phyloP scores from a whole-genome alignment of 2,329 filamentous ascomycete species.

The Sclerotinia sclerotiorum region DNA sequence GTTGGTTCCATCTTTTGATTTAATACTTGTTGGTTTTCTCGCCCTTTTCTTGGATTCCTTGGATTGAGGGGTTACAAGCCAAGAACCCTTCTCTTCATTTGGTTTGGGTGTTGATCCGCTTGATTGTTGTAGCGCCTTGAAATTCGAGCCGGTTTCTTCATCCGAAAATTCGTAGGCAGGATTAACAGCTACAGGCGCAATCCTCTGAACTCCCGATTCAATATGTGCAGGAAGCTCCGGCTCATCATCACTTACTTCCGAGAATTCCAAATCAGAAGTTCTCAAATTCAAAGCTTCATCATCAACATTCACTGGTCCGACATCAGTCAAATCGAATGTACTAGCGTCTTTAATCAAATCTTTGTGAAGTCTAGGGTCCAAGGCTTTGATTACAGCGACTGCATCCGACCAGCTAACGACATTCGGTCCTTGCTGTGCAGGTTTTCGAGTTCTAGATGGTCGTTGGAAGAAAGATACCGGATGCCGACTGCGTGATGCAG shows the following conservation, averaged over 20 bases:
- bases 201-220: neutral
- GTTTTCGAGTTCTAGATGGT: constrained; percentile 31
- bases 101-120: neutral
- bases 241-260: constrained; percentile 1
- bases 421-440: constrained; percentile 33
- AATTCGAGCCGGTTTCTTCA: constrained; percentile 14
- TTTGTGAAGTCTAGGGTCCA: constrained; percentile 37
- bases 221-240: constrained; percentile 8
- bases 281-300: neutral
- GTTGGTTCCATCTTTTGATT: neutral
- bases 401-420: constrained; percentile 39
- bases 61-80: neutral
- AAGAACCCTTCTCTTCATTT: constrained; percentile 4
- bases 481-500: neutral
- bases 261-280: constrained; percentile 5
- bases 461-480: constrained; percentile 14
- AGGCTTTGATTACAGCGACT: constrained; percentile 33
- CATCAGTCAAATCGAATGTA: constrained; percentile 23
- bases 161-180: constrained; percentile 22
- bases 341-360: constrained; percentile 34
- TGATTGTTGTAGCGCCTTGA: neutral
- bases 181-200: constrained; percentile 4
- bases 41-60: neutral
- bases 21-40: neutral
- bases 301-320: constrained; percentile 1